Evolutionary conservation across 2,329 filamentous ascomycete genomes (phyloP), one percentile per base, ranked within the genome.

Genomic region (Beauveria sp.): DNA sequence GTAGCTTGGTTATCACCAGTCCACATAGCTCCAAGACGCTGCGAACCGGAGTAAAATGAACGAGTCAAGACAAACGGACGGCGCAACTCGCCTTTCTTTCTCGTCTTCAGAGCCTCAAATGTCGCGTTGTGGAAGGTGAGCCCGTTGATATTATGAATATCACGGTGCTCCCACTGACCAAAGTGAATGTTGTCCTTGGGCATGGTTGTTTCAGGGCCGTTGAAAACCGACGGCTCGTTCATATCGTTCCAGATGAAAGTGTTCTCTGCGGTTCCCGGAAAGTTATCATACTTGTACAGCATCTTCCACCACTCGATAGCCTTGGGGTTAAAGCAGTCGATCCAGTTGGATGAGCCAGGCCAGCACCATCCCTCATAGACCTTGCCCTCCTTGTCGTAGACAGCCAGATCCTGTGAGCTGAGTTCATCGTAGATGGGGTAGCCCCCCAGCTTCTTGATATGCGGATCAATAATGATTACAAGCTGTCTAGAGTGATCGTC

Each of bases 161-260:
- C 95, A 65, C 95, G 90, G 73, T 99, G 95, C 75, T 99, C 95
- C 95, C 95, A 99, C 70, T 89, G 85, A 58, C 85, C 93, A 70
- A 89, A 79, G 73, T 99, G 95, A 34, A 99, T 76, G 72, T 99
- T 99, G 79, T 99, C 95, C 76, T 97, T 97, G 64, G 95, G 95
- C 93, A 98, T 98, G 5, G 93, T 98, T 3, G 92, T 96, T 75
- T 99, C 95, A 0, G 95, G 95, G 0, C 95, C 95, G 73, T 98
- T 98, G 80, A 99, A 99, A 1, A 99, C 95, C 0, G 95, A 98
- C 0, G 95, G 95, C 77, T 99, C 95, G 72, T 97, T 98, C 95
- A 99, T 99, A 74, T 99, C 95, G 74, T 99, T 99, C 95, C 95
- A 99, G 69, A 99, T 86, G 75, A 91, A 97, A 0, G 91, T 88